Percentiles rank a stretch among this genome's conserved stretches.
Conservation (phyloP, 306 rosid species). For the Corylus avellana region DNA sequence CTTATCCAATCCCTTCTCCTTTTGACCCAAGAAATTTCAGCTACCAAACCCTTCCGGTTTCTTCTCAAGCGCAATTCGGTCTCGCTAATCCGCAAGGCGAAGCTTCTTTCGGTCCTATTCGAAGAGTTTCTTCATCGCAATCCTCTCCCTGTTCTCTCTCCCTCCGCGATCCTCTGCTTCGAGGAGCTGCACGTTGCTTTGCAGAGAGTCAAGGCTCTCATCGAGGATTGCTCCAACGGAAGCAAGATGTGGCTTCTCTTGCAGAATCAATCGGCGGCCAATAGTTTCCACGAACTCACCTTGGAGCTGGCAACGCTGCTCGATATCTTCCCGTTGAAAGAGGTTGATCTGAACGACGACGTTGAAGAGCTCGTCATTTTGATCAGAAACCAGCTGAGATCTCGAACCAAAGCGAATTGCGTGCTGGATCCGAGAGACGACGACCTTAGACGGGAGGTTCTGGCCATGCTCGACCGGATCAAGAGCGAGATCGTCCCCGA, state of each 20-base stretch:
- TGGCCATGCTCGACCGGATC: constrained; percentile 58
- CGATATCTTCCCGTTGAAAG: constrained; percentile 66
- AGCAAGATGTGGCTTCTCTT: constrained; percentile 65
- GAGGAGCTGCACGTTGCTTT: constrained; percentile 74
- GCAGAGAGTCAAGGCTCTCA: constrained; percentile 61
- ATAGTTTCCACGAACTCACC: constrained; percentile 60
- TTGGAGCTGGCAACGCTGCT: constrained; percentile 67
- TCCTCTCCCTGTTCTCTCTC: constrained; percentile 16
- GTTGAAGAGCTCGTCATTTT: constrained; percentile 59
- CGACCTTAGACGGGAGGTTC: constrained; percentile 43
- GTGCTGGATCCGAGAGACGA: constrained; percentile 40
- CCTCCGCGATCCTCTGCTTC: constrained; percentile 64
- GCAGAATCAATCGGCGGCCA: constrained; percentile 55
- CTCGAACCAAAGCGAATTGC: background rate
- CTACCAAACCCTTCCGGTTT: constrained; percentile 34
- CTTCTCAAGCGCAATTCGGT: constrained; percentile 45
- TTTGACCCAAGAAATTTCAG: constrained; percentile 54
- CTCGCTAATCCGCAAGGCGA: constrained; percentile 58
- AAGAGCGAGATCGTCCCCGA: constrained; percentile 72
- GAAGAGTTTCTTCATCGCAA: constrained; percentile 48
- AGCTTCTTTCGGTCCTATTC: constrained; percentile 54
- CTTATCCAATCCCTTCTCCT: constrained; percentile 58
- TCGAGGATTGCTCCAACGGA: constrained; percentile 64
- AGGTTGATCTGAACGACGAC: constrained; percentile 59
- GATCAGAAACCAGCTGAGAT: constrained; percentile 47